These are phyloP conservation scores for Amaranthus palmeri DNA, from an alignment of 148 eudicot species.

Conservation along the genomic window DNA sequence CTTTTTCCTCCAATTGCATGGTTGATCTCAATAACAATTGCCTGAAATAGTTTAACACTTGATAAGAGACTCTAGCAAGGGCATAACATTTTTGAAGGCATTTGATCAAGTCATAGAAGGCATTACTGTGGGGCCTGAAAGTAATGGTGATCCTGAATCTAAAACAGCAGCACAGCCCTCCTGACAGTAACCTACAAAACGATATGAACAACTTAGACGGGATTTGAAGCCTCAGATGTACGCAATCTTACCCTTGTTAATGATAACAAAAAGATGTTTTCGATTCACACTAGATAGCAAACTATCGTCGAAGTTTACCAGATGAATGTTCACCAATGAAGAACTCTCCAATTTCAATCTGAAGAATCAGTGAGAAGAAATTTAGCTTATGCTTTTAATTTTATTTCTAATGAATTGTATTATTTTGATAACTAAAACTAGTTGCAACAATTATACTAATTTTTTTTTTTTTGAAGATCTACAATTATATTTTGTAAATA, in stretches of 20 bases:
- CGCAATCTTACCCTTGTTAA: no score
- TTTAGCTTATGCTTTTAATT: no score
- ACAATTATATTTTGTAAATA: no score
- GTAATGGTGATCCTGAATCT: slow-evolving; percentile 81
- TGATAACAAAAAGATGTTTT: no score
- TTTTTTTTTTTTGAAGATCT: no score
- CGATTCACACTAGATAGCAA: no score
- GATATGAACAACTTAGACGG: neutral
- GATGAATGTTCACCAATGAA: slow-evolving; percentile 57
- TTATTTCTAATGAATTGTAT: no score
- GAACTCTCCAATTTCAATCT: slow-evolving; percentile 75
- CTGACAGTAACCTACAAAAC: slow-evolving; percentile 49
- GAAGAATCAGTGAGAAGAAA: slow-evolving; percentile 9
- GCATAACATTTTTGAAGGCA: neutral
- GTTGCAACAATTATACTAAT: no score
- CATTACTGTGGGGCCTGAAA: slow-evolving; percentile 73
- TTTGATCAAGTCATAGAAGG: neutral
- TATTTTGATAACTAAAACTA: no score
- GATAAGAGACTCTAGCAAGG: neutral
- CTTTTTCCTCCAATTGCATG: slow-evolving; percentile 77
- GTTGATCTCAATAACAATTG: slow-evolving; percentile 58
- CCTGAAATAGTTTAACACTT: slow-evolving; percentile 29
- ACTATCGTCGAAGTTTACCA: slow-evolving; percentile 30
- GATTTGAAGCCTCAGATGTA: no score
- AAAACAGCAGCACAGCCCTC: slow-evolving; percentile 70